A percentile compares a stretch with the other conserved stretches of the same genome.
Conservation (phyloP, 805 yeast species). For the Lipomyces kockii region DNA sequence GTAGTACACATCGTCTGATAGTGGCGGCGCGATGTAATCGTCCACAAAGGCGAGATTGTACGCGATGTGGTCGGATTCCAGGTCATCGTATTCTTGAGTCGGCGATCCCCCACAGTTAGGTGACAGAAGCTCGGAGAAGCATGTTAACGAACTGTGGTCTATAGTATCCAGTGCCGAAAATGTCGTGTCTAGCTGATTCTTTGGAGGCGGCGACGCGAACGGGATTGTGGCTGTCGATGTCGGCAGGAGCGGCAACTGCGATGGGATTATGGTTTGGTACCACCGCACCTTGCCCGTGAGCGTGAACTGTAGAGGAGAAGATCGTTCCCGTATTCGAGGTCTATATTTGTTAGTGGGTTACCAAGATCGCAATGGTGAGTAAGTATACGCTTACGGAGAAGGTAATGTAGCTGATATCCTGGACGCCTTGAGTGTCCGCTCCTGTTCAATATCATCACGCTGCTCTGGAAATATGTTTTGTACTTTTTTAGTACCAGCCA, state of each 20-base stretch:
- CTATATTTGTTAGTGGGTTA: not conserved
- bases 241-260: conserved; percentile 1
- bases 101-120: not conserved
- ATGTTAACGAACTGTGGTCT: conserved; percentile 22
- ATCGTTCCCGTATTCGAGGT: not conserved
- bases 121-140: conserved; percentile 24
- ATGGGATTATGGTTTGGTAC: not conserved
- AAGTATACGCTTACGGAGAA: not conserved
- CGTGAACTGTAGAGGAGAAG: not conserved
- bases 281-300: not conserved
- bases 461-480: not conserved
- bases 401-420: not conserved
- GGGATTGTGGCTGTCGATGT: conserved; percentile 7
- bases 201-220: not conserved
- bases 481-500: not conserved
- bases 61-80: conserved; percentile 12
- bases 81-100: conserved; percentile 9
- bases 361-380: not conserved
- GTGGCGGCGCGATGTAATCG: conserved; percentile 17
- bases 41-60: conserved; percentile 18
- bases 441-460: not conserved
- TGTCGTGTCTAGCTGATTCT: conserved; percentile 3
- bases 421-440: not conserved
- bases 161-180: conserved; percentile 16
- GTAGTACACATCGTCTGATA: not conserved